Conservation (phyloP, 805 yeast genomes). For the Yamadazyma endophytica region DNA sequence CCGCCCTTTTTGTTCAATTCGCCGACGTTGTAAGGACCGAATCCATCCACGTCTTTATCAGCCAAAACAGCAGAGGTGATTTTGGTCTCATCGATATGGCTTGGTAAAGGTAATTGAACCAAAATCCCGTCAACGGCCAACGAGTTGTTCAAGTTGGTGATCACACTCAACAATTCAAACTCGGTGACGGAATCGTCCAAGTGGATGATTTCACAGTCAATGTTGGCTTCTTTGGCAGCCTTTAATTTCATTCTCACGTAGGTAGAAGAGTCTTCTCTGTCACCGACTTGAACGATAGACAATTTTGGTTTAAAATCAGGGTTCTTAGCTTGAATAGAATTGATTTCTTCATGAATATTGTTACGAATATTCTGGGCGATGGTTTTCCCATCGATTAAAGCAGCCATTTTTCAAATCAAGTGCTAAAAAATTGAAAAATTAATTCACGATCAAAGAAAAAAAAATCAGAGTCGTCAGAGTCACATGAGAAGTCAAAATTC, state of each 20-base stretch:
- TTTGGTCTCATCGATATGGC: slow-evolving; percentile 51
- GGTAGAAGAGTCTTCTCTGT: slow-evolving; percentile 74
- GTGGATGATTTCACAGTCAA: slow-evolving; percentile 56
- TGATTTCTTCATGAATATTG: slow-evolving; percentile 37
- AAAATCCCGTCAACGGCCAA: slow-evolving; percentile 64
- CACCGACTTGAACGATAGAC: slow-evolving; percentile 73
- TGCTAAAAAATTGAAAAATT: no score
- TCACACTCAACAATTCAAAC: slow-evolving; percentile 49
- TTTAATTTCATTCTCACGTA: slow-evolving; percentile 77
- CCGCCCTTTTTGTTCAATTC: slow-evolving; percentile 74
- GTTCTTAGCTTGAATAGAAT: slow-evolving; percentile 35
- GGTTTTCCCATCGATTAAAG: slow-evolving; percentile 46
- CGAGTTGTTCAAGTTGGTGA: slow-evolving; percentile 55
- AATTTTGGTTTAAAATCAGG: slow-evolving; percentile 61
- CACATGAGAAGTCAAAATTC: no score
- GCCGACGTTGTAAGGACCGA: slow-evolving; percentile 73
- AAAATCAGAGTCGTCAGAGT: no score
- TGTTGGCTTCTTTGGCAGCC: slow-evolving; percentile 70
- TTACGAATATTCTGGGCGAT: slow-evolving; percentile 38
- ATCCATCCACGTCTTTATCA: slow-evolving; percentile 80
- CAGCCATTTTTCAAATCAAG: no score
- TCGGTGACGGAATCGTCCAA: slow-evolving; percentile 56
- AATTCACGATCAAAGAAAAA: no score
- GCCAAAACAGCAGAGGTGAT: slow-evolving; percentile 64
- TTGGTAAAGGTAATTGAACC: slow-evolving; percentile 72